A percentile compares a stretch with the other conserved stretches of the same genome.
Evolutionary conservation across 768 basidiomycete genomes (phyloP).

Genomic region (Tulasnella sp.): DNA sequence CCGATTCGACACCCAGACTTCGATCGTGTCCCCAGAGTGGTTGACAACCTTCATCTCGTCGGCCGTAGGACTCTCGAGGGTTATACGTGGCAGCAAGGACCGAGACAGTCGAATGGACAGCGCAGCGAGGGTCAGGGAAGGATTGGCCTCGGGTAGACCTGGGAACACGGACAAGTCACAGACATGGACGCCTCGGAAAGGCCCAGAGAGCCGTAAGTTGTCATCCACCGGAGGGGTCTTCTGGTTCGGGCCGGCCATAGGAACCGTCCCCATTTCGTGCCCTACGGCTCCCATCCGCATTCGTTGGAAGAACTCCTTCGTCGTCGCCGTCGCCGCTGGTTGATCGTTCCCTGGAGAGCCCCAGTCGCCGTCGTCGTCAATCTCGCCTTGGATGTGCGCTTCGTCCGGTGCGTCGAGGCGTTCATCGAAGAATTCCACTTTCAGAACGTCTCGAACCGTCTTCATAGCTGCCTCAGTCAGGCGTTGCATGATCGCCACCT

Average conservation of each 20-base stretch:
- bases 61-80: neutral
- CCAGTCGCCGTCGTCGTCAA: too few relatives aligned
- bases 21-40: slow-evolving; percentile 11
- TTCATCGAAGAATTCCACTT: slow-evolving; percentile 15
- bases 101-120: slow-evolving; percentile 28
- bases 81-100: neutral
- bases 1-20: slow-evolving; percentile 3
- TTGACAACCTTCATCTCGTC: slow-evolving; percentile 4
- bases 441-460: neutral
- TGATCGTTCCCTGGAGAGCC: too few relatives aligned
- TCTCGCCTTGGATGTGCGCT: too few relatives aligned
- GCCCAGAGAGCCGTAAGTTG: slow-evolving; percentile 19
- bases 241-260: slow-evolving; percentile 18
- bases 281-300: slow-evolving; percentile 28
- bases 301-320: slow-evolving; percentile 20
- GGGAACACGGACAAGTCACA: slow-evolving; percentile 31
- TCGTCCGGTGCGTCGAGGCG: neutral
- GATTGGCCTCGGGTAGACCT: slow-evolving; percentile 27
- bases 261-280: slow-evolving; percentile 29
- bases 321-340: too few relatives aligned
- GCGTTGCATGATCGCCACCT: slow-evolving; percentile 14
- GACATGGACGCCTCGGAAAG: slow-evolving; percentile 25
- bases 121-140: slow-evolving; percentile 27
- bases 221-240: neutral
- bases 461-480: slow-evolving; percentile 1